phyloP scores from a whole-genome alignment of 1,284 basidiomycete genomes.

The Agroathelia rolfsii region DNA sequence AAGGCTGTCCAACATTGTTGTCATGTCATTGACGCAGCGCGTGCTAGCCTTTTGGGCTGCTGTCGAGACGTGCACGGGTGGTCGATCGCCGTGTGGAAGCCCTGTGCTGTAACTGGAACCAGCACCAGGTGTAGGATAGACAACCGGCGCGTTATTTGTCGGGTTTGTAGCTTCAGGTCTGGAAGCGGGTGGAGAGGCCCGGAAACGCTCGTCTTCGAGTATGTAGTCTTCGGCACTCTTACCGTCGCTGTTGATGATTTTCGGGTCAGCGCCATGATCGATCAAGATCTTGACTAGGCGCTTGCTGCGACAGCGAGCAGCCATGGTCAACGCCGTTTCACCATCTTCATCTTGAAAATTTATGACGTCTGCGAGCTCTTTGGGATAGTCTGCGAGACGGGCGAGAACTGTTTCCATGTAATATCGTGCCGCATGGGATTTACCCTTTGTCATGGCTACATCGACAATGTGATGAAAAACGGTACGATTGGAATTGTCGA shows the following conservation, averaged over 20 bases:
- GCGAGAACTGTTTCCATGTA: constrained; percentile 97
- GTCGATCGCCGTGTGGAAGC: constrained; percentile 45
- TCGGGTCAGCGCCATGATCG: constrained; percentile 95
- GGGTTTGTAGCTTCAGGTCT: constrained; percentile 55
- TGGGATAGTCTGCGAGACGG: constrained; percentile 89
- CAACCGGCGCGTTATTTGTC: constrained; percentile 54
- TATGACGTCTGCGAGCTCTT: constrained; percentile 95
- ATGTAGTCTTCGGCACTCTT: constrained; percentile 99
- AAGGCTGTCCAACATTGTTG: constrained; percentile 80
- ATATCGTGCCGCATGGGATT: constrained; percentile 95
- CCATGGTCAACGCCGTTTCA: constrained; percentile 95
- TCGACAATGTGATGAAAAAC: constrained; percentile 99
- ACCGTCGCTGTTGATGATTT: constrained; percentile 90
- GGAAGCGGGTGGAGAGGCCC: constrained; percentile 79
- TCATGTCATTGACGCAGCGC: constrained; percentile 76
- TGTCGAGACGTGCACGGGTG: constrained; percentile 78
- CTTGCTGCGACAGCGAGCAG: constrained; percentile 92
- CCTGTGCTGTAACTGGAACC: constrained; percentile 33
- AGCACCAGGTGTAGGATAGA: constrained; percentile 33
- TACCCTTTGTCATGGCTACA: constrained; percentile 96
- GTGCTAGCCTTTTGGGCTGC: constrained; percentile 85
- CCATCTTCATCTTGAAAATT: constrained; percentile 99
- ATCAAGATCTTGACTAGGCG: constrained; percentile 94
- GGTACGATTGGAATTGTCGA: constrained; percentile 96
- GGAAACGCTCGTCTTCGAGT: constrained; percentile 94